Evolutionary conservation across 2,329 filamentous ascomycete genomes (phyloP), one percentile per base, ranked within the genome.

Genomic region (Didymella keratinophila): DNA sequence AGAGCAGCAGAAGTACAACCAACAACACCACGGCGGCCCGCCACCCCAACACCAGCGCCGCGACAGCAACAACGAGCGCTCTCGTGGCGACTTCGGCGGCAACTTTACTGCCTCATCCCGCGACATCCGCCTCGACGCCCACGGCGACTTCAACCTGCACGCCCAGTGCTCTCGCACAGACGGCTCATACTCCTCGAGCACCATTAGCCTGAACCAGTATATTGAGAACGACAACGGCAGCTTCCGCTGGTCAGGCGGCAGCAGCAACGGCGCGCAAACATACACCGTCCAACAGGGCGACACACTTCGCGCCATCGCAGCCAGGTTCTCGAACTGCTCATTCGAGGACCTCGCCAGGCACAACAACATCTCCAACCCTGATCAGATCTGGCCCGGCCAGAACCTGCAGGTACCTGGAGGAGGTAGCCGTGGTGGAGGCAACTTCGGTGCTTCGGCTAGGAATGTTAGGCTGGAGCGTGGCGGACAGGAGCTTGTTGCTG

Each of bases 361-460:
- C 50, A 72, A 72, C 52, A 65, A 67, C 32, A 70, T 72, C 20
- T 51, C 48, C 32, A 72, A 72, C 18, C 53, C 68, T 0, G 70
- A 72, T 25, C 63, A 69, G 61, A 71, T 72, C 20, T 72, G 69
- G 56, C 69, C 69, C 1, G 70, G 70, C 1, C 69, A 72, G 63
- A 64, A 63, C 6, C 37, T 72, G 21, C 61, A 67, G 43, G 48
- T 71, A 2, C 70, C 69, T 2, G 66, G 68, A 10, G 67, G 67
- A 0, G 49, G 64, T 4, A 64, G 58, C 18, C 54, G 68, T 37
- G 64, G 70, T 11, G 61, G 66, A 28, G 66, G 58, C 18, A 64
- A 63, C 54, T 72, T 72, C 52, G 68, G 62, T 20, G 58, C 56
- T 2, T 64, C 63, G 20, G 70, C 70, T 1, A 54, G 68, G 30